phyloP scores from a whole-genome alignment of 106 monocot genomes.

The Gastrodia elata region DNA sequence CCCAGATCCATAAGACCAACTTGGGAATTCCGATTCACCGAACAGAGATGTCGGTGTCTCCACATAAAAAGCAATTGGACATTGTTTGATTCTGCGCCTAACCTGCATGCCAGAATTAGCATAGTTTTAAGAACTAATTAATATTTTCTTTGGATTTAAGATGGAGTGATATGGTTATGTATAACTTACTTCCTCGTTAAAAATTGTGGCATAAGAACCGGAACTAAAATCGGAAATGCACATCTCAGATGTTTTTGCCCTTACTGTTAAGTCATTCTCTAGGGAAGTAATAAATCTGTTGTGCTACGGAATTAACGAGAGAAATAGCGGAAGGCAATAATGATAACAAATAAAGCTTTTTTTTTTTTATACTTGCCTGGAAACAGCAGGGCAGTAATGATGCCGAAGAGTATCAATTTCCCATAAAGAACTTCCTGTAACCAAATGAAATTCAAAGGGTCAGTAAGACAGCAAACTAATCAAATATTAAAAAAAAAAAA shows the following conservation, averaged over 20 bases:
- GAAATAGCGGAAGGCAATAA: background rate
- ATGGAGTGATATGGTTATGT: background rate
- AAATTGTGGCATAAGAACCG: slow-evolving; percentile 83
- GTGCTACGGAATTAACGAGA: background rate
- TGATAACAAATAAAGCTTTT: background rate
- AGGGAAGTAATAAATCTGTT: slow-evolving; percentile 83
- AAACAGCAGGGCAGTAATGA: slow-evolving; percentile 90
- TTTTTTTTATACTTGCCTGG: slow-evolving; percentile 60
- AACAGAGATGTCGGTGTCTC: slow-evolving; percentile 54
- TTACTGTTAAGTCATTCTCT: slow-evolving; percentile 82
- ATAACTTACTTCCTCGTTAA: slow-evolving; percentile 58
- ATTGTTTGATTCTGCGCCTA: slow-evolving; percentile 71
- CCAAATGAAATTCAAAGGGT: background rate
- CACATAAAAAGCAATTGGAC: slow-evolving; percentile 80
- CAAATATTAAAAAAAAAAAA: too few species aligned
- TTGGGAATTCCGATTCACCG: slow-evolving; percentile 60
- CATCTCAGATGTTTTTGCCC: slow-evolving; percentile 77
- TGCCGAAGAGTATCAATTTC: slow-evolving; percentile 84
- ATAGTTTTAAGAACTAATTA: background rate
- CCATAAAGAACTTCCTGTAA: slow-evolving; percentile 88
- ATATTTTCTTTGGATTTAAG: background rate
- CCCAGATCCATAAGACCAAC: slow-evolving; percentile 79
- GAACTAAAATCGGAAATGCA: slow-evolving; percentile 73
- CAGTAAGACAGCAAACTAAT: background rate
- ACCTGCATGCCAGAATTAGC: slow-evolving; percentile 33